Evolutionary conservation across 352 stramenopile species (phyloP).

Genomic region (Globisporangium barbulae): DNA sequence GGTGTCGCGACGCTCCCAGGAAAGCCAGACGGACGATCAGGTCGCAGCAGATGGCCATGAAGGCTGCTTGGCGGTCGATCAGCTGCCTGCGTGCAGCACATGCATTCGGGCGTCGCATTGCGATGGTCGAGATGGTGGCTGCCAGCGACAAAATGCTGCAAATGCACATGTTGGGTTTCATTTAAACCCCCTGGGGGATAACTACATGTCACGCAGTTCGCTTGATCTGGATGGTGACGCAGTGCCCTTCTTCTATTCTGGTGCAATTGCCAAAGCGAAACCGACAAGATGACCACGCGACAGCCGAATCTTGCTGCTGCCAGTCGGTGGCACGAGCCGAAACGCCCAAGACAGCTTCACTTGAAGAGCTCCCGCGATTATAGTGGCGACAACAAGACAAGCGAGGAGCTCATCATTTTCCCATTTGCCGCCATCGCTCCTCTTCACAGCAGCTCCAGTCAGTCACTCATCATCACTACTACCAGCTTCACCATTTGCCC

Average conservation of each 20-base stretch:
- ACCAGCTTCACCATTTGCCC: slow-evolving; percentile 4
- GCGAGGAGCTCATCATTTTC: slow-evolving; percentile 10
- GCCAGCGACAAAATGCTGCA: not conserved
- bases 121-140: not conserved
- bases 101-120: not conserved
- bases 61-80: not conserved
- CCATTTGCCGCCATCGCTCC: slow-evolving; percentile 1
- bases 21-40: not conserved
- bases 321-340: not conserved
- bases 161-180: not conserved
- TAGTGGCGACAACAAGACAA: too few relatives aligned
- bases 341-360: not conserved
- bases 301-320: slow-evolving; percentile 3
- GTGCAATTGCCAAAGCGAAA: slow-evolving; percentile 5
- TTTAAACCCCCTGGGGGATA: not conserved
- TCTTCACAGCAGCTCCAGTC: not conserved
- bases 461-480: not conserved
- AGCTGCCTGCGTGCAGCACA: not conserved
- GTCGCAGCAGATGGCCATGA: not conserved
- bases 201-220: not conserved
- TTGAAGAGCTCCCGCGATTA: not conserved
- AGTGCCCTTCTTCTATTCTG: not conserved
- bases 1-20: not conserved
- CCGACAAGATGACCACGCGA: not conserved
- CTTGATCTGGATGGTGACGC: not conserved